These are phyloP conservation scores for Kwoniella heveanensis DNA, from an alignment of 768 basidiomycete genomes.

Conservation along the genomic window DNA sequence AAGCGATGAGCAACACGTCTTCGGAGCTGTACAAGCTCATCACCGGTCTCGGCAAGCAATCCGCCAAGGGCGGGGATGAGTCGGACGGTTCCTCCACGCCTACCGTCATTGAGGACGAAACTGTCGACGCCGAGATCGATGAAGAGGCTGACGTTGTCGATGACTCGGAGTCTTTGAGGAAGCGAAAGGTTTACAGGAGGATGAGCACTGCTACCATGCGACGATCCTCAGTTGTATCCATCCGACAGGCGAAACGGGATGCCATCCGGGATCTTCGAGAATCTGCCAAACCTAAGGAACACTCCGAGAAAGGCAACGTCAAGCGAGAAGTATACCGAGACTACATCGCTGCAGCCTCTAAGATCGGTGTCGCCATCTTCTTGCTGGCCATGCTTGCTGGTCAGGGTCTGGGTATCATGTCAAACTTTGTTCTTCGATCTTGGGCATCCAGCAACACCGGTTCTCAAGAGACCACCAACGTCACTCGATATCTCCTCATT, in stretches of 20 bases:
- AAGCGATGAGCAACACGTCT: slow-evolving; percentile 63
- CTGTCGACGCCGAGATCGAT: slow-evolving; percentile 30
- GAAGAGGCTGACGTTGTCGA: slow-evolving; percentile 45
- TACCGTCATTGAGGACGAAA: slow-evolving; percentile 43
- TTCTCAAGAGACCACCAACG: slow-evolving; percentile 64
- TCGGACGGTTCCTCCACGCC: slow-evolving; percentile 45
- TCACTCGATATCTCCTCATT: slow-evolving; percentile 62
- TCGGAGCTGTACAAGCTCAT: slow-evolving; percentile 74
- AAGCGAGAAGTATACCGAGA: slow-evolving; percentile 72
- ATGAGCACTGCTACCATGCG: slow-evolving; percentile 47
- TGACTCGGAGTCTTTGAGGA: slow-evolving; percentile 42
- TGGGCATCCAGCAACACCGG: slow-evolving; percentile 80
- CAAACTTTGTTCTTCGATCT: slow-evolving; percentile 64
- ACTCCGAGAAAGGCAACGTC: slow-evolving; percentile 73
- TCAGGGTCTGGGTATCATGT: slow-evolving; percentile 65
- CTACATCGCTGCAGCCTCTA: slow-evolving; percentile 80
- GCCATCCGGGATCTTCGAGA: slow-evolving; percentile 55
- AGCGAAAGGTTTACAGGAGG: slow-evolving; percentile 35
- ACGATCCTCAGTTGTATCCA: slow-evolving; percentile 53
- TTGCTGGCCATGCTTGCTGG: slow-evolving; percentile 62
- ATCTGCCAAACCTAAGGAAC: slow-evolving; percentile 61
- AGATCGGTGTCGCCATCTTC: slow-evolving; percentile 67
- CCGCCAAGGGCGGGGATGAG: slow-evolving; percentile 36
- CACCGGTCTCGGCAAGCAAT: slow-evolving; percentile 55
- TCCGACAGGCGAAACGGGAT: slow-evolving; percentile 52